These are phyloP conservation scores for Amanita thiersii DNA, from an alignment of 768 basidiomycete species.

Conservation along the genomic window DNA sequence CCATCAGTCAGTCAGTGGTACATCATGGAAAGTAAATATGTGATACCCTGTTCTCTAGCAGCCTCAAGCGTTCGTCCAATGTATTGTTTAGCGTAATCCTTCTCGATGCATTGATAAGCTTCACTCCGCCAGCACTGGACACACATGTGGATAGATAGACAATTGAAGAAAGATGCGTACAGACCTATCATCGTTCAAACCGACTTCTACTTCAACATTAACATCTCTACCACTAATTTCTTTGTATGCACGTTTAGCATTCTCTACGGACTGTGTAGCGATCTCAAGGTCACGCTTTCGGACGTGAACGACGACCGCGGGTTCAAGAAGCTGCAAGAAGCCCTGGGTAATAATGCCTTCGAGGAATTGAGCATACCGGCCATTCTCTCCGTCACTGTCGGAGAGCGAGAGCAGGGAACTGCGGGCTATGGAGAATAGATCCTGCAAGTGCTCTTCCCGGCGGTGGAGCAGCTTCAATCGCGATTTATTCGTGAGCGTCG, in stretches of 20 bases:
- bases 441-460: constrained; percentile 87
- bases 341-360: constrained; percentile 83
- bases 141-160: background rate
- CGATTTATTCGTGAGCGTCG: constrained; percentile 93
- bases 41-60: constrained; percentile 83
- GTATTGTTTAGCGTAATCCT: constrained; percentile 93
- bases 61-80: constrained; percentile 79
- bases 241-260: constrained; percentile 60
- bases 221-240: constrained; percentile 70
- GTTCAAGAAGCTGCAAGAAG: constrained; percentile 75
- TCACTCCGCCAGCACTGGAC: constrained; percentile 85
- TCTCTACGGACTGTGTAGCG: constrained; percentile 54
- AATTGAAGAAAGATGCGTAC: constrained; percentile 14
- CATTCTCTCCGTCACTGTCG: constrained; percentile 34
- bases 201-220: constrained; percentile 49
- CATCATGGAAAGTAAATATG: background rate
- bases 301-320: constrained; percentile 54
- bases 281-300: constrained; percentile 60
- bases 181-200: constrained; percentile 62
- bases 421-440: constrained; percentile 74
- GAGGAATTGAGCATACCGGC: constrained; percentile 73
- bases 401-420: constrained; percentile 53
- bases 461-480: constrained; percentile 84
- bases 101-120: constrained; percentile 59
- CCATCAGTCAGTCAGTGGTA: background rate